Conservation (phyloP, 441 rosid species). For the Daphne laureola region DNA sequence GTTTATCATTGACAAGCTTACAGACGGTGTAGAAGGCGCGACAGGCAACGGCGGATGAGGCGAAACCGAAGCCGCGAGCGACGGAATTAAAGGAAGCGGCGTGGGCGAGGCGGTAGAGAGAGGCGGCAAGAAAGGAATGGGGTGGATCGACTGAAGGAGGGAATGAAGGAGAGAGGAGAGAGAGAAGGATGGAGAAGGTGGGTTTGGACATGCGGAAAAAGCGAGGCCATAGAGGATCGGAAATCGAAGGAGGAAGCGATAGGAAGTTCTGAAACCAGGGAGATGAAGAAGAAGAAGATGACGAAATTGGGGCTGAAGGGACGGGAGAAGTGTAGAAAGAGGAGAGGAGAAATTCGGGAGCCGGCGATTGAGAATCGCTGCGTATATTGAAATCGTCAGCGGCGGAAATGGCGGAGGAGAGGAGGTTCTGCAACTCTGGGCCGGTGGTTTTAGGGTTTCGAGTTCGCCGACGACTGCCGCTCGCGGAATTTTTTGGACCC, state of each 20-base stretch:
- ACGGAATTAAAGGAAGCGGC: slow-evolving; percentile 41
- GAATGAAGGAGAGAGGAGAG: slow-evolving; percentile 24
- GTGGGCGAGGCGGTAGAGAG: slow-evolving; percentile 73
- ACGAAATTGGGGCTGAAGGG: slow-evolving; percentile 6
- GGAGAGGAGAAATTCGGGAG: slow-evolving; percentile 45
- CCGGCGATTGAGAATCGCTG: slow-evolving; percentile 43
- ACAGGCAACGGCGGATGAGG: slow-evolving; percentile 46
- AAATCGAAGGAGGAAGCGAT: neutral
- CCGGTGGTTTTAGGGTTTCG: slow-evolving; percentile 1
- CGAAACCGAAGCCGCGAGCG: slow-evolving; percentile 37
- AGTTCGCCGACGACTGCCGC: slow-evolving; percentile 1
- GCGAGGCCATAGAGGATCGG: slow-evolving; percentile 44
- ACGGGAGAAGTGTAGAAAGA: slow-evolving; percentile 22
- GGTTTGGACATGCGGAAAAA: slow-evolving; percentile 52
- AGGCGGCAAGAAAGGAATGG: slow-evolving; percentile 41
- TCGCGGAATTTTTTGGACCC: neutral
- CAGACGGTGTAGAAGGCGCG: slow-evolving; percentile 55
- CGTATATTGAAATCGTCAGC: slow-evolving; percentile 34
- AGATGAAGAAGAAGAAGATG: slow-evolving; percentile 13
- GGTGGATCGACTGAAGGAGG: slow-evolving; percentile 29
- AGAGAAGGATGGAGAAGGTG: slow-evolving; percentile 31
- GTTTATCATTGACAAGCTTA: slow-evolving; percentile 40
- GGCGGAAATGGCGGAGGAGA: slow-evolving; percentile 36
- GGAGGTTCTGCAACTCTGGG: slow-evolving; percentile 14
- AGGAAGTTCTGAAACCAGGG: slow-evolving; percentile 8